Evolutionary conservation across 1,284 basidiomycete genomes (phyloP).

Genomic region (Cryptococcus floricola): DNA sequence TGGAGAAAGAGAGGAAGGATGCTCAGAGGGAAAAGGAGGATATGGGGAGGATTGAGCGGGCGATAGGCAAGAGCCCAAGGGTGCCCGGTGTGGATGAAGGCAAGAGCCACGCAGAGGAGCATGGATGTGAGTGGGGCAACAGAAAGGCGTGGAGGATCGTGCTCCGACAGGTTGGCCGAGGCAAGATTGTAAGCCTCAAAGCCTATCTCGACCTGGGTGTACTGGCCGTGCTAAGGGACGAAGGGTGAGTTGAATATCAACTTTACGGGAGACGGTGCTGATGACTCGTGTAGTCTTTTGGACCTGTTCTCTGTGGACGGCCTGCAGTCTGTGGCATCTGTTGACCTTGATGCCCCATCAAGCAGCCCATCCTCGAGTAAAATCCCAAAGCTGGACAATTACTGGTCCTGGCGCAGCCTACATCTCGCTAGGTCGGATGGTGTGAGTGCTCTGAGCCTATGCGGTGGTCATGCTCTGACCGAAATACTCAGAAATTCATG

Average conservation of each 20-base stretch:
- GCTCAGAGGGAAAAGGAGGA: slow-evolving; percentile 30
- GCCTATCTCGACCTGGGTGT: slow-evolving; percentile 27
- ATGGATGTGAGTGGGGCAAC: neutral
- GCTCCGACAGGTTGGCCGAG: slow-evolving; percentile 22
- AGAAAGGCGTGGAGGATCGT: slow-evolving; percentile 18
- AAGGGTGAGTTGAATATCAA: slow-evolving; percentile 27
- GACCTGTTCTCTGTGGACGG: slow-evolving; percentile 32
- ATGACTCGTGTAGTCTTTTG: slow-evolving; percentile 19
- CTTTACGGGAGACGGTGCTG: neutral
- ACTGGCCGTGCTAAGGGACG: slow-evolving; percentile 36
- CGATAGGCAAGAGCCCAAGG: slow-evolving; percentile 7
- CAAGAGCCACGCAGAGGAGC: neutral
- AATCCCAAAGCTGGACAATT: slow-evolving; percentile 16
- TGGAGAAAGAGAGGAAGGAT: slow-evolving; percentile 33
- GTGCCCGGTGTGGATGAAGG: neutral
- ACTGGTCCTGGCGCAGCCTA: slow-evolving; percentile 37
- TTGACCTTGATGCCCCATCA: slow-evolving; percentile 17
- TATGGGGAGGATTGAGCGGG: slow-evolving; percentile 22
- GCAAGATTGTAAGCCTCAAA: slow-evolving; percentile 31
- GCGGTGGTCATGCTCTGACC: neutral
- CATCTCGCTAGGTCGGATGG: slow-evolving; percentile 25
- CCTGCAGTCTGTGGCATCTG: slow-evolving; percentile 12
- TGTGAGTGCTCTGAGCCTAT: slow-evolving; percentile 13
- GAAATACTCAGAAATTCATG: neutral
- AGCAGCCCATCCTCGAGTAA: slow-evolving; percentile 10